phyloP scores from a whole-genome alignment of 192 early-diverging fungal genomes.

The Entomortierella parvispora region DNA sequence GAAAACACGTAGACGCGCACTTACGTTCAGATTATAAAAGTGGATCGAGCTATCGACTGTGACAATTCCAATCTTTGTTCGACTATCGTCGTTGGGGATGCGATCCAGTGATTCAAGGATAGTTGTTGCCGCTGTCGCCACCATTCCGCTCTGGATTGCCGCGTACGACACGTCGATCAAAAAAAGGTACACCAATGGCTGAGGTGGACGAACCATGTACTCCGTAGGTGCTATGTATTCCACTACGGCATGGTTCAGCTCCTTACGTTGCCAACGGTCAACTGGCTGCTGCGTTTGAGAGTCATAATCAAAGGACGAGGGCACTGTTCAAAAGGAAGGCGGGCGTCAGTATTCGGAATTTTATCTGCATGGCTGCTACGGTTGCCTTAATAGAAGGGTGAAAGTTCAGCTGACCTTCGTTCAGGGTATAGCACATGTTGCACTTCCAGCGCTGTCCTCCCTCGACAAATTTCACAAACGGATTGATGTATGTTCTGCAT shows the following conservation, averaged over 20 bases:
- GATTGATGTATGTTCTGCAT: constrained; percentile 96
- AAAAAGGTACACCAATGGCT: constrained; percentile 91
- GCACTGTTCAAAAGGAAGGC: constrained; percentile 58
- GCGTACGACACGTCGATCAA: constrained; percentile 91
- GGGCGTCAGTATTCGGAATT: neutral
- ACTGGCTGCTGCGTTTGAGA: constrained; percentile 75
- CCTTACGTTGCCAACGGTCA: constrained; percentile 86
- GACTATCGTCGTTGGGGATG: constrained; percentile 86
- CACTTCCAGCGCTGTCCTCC: constrained; percentile 96
- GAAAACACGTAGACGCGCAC: neutral
- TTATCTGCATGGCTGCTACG: too few species aligned
- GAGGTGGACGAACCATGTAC: constrained; percentile 96
- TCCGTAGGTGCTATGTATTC: constrained; percentile 97
- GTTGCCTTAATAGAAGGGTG: neutral
- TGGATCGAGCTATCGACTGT: constrained; percentile 88
- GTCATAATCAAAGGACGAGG: constrained; percentile 79
- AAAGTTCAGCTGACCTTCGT: constrained; percentile 84
- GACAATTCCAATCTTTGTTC: constrained; percentile 89
- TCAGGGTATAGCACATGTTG: constrained; percentile 90
- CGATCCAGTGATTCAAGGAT: constrained; percentile 82
- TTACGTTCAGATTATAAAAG: constrained; percentile 85
- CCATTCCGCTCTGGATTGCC: constrained; percentile 79
- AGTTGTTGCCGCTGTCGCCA: constrained; percentile 80
- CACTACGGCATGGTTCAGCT: constrained; percentile 87
- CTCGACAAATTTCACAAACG: constrained; percentile 93